A percentile compares a stretch with the other conserved stretches of the same genome.
These are phyloP conservation scores for Colletotrichum incanum DNA, from an alignment of 2,329 filamentous ascomycete species.

Conservation along the genomic window DNA sequence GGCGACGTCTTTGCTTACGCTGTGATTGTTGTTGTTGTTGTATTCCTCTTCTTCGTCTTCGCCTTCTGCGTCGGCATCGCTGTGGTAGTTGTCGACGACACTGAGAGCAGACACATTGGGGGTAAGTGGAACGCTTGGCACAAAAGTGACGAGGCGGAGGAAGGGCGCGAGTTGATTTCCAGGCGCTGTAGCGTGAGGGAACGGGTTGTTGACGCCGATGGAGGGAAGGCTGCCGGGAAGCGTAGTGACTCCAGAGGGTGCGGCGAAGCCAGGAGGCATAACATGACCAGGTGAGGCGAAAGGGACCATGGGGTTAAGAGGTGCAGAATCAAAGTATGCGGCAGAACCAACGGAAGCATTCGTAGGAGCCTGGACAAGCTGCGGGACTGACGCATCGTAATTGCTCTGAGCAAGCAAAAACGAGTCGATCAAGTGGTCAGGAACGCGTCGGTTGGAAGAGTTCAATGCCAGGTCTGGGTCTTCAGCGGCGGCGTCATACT, in stretches of 20 bases:
- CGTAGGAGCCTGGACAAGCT: not conserved
- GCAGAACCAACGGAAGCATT: not conserved
- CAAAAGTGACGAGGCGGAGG: accelerated
- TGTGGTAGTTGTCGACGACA: not conserved
- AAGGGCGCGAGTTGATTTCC: not conserved
- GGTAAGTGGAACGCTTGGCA: not conserved
- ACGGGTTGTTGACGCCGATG: not conserved
- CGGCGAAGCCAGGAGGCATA: not conserved
- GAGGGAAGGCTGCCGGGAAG: not conserved
- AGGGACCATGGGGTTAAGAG: not conserved
- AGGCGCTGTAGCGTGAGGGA: not conserved
- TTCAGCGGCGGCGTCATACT: not conserved
- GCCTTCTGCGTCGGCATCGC: too few species aligned
- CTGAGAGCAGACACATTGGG: not conserved
- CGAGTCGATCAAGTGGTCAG: not conserved
- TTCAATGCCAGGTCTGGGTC: not conserved
- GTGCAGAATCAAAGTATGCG: not conserved
- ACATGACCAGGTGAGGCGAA: not conserved
- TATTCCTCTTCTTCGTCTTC: not conserved
- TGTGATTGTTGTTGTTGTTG: too few species aligned
- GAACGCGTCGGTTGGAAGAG: not conserved
- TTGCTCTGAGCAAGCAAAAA: not conserved
- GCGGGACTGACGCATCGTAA: accelerated
- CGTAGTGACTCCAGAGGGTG: too few species aligned
- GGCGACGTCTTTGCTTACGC: not conserved